A percentile compares a stretch with the other conserved stretches of the same genome.
Evolutionary conservation across 768 basidiomycete species (phyloP).

Genomic region (Inosperma sp.): DNA sequence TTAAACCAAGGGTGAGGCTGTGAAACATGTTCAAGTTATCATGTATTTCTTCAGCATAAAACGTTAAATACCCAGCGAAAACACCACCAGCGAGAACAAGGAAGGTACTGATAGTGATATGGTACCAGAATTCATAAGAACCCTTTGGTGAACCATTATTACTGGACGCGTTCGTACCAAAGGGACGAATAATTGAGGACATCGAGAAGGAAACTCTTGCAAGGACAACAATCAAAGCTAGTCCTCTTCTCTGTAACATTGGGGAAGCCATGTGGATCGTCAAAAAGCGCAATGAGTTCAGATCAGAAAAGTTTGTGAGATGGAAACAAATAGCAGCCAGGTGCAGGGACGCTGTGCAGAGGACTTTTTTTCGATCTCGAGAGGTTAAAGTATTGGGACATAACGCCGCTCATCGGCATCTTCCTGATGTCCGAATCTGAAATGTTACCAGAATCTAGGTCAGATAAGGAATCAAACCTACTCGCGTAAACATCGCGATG

Average conservation of each 20-base stretch:
- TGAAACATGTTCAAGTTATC: background rate
- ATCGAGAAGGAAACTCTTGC: background rate
- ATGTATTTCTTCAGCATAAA: background rate
- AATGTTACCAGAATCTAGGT: too few relatives aligned
- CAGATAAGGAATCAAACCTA: too few relatives aligned
- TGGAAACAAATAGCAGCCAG: too few relatives aligned
- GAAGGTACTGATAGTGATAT: slow-evolving; percentile 57
- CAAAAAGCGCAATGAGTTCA: background rate
- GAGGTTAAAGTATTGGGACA: too few relatives aligned
- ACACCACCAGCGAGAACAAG: slow-evolving; percentile 85
- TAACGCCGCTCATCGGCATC: too few relatives aligned
- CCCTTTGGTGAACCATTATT: background rate
- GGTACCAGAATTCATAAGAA: slow-evolving; percentile 64
- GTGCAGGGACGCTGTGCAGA: too few relatives aligned
- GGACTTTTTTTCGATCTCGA: too few relatives aligned
- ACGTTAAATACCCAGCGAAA: slow-evolving; percentile 69
- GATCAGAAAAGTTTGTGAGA: too few relatives aligned
- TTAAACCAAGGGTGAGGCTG: slow-evolving; percentile 85
- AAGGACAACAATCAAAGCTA: background rate
- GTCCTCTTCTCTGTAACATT: background rate
- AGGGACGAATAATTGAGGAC: background rate
- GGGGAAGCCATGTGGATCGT: background rate
- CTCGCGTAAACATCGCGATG: too few relatives aligned
- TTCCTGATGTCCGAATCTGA: too few relatives aligned
- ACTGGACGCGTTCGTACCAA: background rate